Percentiles rank a stretch among this genome's conserved stretches.
Evolutionary conservation across 2,329 filamentous ascomycete genomes (phyloP).

Genomic region (Fusarium tanahbumbuense): DNA sequence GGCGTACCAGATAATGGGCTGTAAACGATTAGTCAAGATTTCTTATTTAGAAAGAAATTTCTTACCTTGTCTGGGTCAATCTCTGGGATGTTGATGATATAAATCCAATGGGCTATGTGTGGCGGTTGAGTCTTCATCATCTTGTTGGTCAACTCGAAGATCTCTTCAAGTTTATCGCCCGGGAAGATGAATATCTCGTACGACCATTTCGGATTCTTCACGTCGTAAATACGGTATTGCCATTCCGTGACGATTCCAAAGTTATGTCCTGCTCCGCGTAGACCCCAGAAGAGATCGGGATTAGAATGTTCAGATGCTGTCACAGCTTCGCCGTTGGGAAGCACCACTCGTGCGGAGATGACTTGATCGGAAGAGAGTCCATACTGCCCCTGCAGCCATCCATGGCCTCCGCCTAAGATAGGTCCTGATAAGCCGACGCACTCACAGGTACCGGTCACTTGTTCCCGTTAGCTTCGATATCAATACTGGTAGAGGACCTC

Average conservation of each 20-base stretch:
- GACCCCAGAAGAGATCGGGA: conserved; percentile 54
- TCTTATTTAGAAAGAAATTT: accelerated
- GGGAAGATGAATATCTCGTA: conserved; percentile 54
- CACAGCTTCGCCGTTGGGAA: conserved; percentile 22
- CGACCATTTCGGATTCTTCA: conserved; percentile 51
- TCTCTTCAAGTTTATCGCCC: conserved; percentile 32
- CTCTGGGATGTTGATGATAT: conserved; percentile 33
- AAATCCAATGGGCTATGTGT: conserved; percentile 30
- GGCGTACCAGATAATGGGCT: conserved; percentile 56
- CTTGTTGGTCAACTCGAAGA: conserved; percentile 25
- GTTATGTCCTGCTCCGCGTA: conserved; percentile 64
- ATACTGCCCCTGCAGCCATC: conserved; percentile 31
- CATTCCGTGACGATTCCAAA: conserved; percentile 63
- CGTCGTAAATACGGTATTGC: conserved; percentile 60
- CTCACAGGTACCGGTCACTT: conserved; percentile 43
- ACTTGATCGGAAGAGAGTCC: conserved; percentile 29
- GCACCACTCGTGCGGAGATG: conserved; percentile 17
- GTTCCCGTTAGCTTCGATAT: background rate
- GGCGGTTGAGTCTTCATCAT: conserved; percentile 35
- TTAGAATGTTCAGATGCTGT: conserved; percentile 7
- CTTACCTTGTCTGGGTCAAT: conserved; percentile 23
- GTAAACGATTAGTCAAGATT: background rate
- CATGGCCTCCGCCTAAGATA: conserved; percentile 28
- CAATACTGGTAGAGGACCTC: background rate
- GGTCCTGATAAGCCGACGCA: conserved; percentile 47